Conservation (phyloP, 371 early-diverging fungal species). For the Mycotypha africana region DNA sequence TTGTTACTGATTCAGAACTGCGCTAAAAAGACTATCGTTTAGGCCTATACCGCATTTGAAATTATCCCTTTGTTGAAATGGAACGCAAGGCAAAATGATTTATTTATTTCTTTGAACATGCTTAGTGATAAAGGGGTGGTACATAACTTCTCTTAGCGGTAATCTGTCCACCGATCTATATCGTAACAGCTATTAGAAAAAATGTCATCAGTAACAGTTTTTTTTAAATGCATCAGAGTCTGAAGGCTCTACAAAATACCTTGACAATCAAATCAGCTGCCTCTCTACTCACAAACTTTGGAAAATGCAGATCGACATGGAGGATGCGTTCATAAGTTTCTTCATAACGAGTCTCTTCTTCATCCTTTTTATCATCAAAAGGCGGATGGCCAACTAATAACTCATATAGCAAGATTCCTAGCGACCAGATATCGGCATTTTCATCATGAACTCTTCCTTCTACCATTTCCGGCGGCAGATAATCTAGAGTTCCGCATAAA, state of each 20-base stretch:
- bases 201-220: too few species aligned
- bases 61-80: too few species aligned
- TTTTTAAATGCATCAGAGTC: too few species aligned
- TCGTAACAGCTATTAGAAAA: constrained; percentile 58
- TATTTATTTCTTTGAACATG: too few species aligned
- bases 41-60: too few species aligned
- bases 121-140: constrained; percentile 11
- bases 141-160: constrained; percentile 63
- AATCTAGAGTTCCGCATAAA: constrained; percentile 97
- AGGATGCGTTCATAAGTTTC: constrained; percentile 83
- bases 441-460: constrained; percentile 68
- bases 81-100: too few species aligned
- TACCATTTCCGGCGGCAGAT: constrained; percentile 95
- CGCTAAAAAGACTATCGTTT: too few species aligned
- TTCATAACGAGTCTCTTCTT: constrained; percentile 22
- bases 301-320: constrained; percentile 81
- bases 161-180: constrained; percentile 76
- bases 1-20: too few species aligned
- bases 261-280: constrained; percentile 87
- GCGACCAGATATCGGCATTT: constrained; percentile 82
- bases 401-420: constrained; percentile 91
- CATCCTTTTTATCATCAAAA: constrained; percentile 71
- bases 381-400: constrained; percentile 95
- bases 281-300: constrained; percentile 73
- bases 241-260: too few species aligned